Percentiles rank a stretch among this genome's conserved stretches.
These are phyloP conservation scores for Solanum microdontum DNA, from an alignment of 257 asterid species.

Conservation along the genomic window DNA sequence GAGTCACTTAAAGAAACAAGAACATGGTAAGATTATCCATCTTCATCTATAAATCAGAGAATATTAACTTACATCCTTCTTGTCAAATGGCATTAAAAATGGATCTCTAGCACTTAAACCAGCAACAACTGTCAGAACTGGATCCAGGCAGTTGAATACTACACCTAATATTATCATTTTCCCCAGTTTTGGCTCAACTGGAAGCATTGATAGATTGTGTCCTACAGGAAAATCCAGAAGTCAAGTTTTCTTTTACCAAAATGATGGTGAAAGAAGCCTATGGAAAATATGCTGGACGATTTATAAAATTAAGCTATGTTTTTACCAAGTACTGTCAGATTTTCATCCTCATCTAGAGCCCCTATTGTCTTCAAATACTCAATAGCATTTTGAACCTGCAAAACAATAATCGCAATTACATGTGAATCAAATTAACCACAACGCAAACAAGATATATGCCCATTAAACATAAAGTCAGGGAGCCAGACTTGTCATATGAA, in stretches of 20 bases:
- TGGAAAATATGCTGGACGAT: neutral
- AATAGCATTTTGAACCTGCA: conserved; percentile 84
- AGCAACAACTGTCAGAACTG: conserved; percentile 86
- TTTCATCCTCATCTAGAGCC: conserved; percentile 79
- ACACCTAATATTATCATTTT: conserved; percentile 82
- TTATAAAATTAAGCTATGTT: neutral
- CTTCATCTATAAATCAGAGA: neutral
- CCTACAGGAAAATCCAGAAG: conserved; percentile 40
- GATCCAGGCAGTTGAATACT: conserved; percentile 74
- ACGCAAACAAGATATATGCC: neutral
- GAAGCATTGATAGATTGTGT: conserved; percentile 69
- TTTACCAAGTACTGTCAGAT: conserved; percentile 74
- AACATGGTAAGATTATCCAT: neutral
- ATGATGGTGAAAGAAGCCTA: neutral
- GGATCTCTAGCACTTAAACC: conserved; percentile 88
- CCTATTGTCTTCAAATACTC: conserved; percentile 79
- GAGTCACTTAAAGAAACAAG: neutral
- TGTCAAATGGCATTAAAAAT: conserved; percentile 87
- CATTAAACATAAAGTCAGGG: neutral
- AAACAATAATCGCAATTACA: conserved; percentile 12
- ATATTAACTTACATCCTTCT: conserved; percentile 68
- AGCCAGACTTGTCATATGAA: neutral
- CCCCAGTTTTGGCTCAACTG: conserved; percentile 97
- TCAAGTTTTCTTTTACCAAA: neutral
- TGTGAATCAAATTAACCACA: conserved; percentile 7